phyloP scores from a whole-genome alignment of 306 rosid species.

The Prunus mongolica region DNA sequence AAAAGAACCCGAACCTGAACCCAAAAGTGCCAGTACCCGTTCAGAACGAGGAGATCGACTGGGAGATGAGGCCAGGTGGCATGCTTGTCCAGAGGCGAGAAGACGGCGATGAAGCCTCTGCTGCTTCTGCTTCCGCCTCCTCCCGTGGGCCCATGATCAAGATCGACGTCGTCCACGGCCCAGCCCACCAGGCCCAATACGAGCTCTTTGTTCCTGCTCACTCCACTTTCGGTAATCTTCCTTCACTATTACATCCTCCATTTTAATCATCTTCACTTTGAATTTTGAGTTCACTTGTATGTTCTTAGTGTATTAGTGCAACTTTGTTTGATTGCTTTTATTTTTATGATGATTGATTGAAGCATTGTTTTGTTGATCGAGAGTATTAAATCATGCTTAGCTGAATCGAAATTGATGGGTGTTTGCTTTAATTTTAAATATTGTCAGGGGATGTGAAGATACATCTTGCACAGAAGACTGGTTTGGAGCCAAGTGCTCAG shows the following conservation, averaged over 20 bases:
- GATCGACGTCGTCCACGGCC: constrained; percentile 35
- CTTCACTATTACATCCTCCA: background rate
- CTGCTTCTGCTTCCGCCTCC: background rate
- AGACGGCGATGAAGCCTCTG: constrained; percentile 9
- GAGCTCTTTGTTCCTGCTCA: constrained; percentile 41
- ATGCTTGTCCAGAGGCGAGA: constrained; percentile 48
- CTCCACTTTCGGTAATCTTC: constrained; percentile 45
- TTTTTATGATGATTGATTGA: background rate
- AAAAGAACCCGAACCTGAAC: constrained; percentile 14
- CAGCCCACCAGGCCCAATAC: constrained; percentile 21
- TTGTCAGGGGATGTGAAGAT: constrained; percentile 72
- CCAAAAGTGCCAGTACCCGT: background rate
- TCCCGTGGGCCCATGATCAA: constrained; percentile 30
- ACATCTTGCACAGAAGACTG: constrained; percentile 51
- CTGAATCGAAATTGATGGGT: constrained; percentile 13
- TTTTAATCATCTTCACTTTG: background rate
- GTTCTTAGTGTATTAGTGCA: background rate
- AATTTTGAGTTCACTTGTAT: background rate
- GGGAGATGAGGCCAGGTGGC: constrained; percentile 44
- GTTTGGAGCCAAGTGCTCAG: constrained; percentile 64
- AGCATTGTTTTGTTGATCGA: background rate
- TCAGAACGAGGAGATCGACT: constrained; percentile 24
- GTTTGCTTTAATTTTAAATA: constrained; percentile 16
- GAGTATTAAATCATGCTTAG: constrained; percentile 1
- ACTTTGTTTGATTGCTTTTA: background rate